A percentile compares a stretch with the other conserved stretches of the same genome.
Evolutionary conservation across 2,329 filamentous ascomycete genomes (phyloP).

Genomic region (Epichloe coenophiala): DNA sequence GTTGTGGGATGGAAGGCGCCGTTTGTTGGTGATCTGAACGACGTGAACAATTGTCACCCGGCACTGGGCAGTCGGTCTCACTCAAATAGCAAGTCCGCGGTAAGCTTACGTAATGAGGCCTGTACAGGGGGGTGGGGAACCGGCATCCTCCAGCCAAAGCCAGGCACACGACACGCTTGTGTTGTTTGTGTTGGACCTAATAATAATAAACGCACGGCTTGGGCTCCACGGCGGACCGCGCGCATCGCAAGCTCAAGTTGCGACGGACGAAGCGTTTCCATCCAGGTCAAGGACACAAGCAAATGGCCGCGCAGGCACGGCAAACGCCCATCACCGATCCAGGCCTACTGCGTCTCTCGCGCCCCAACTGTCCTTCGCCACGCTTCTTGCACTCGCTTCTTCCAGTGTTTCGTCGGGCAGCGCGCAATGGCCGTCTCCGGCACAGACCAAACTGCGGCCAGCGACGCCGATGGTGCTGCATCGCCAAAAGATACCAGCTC

Average conservation of each 20-base stretch:
- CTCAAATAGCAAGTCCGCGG: neutral
- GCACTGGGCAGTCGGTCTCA: too few relatives aligned
- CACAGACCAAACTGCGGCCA: conserved; percentile 11
- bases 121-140: neutral
- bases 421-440: conserved; percentile 15
- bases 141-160: too few relatives aligned
- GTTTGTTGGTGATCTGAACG: too few relatives aligned
- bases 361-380: neutral
- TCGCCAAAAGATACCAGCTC: conserved; percentile 16
- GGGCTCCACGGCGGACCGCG: conserved; percentile 2
- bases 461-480: conserved; percentile 11
- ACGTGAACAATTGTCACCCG: too few relatives aligned
- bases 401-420: neutral
- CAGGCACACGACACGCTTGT: neutral
- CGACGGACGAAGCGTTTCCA: conserved; percentile 1
- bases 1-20: too few relatives aligned
- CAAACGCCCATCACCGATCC: neutral
- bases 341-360: neutral
- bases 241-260: conserved; percentile 3
- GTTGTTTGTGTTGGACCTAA: too few relatives aligned
- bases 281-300: neutral
- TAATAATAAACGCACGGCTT: neutral
- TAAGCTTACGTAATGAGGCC: neutral
- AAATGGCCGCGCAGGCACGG: conserved; percentile 8
- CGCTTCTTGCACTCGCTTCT: neutral